phyloP scores from a whole-genome alignment of 768 basidiomycete genomes.

The Polyporus arcularius region DNA sequence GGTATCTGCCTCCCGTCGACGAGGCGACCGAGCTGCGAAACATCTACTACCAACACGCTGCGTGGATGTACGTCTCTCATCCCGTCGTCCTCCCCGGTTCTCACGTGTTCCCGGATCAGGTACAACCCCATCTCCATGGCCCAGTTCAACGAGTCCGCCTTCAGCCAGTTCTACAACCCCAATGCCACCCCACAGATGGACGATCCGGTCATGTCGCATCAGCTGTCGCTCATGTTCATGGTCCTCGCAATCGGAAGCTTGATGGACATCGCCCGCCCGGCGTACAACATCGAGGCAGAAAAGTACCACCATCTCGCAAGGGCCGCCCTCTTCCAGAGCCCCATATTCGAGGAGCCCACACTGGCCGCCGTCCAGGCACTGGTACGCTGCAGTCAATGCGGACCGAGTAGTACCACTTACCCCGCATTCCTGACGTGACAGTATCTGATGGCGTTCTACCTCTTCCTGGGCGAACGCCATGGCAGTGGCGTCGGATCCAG shows the following conservation, averaged over 20 bases:
- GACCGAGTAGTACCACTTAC: background rate
- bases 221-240: conserved; percentile 61
- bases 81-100: background rate
- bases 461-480: conserved; percentile 45
- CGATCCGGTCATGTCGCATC: conserved; percentile 48
- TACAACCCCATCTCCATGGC: conserved; percentile 62
- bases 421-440: conserved; percentile 33
- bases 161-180: conserved; percentile 53
- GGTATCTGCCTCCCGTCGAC: conserved; percentile 67
- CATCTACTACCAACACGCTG: conserved; percentile 64
- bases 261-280: conserved; percentile 56
- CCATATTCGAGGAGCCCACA: conserved; percentile 66
- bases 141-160: conserved; percentile 56
- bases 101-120: conserved; percentile 37
- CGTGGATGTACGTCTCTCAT: conserved; percentile 58
- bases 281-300: conserved; percentile 58
- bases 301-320: conserved; percentile 62
- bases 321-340: conserved; percentile 61
- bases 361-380: conserved; percentile 64
- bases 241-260: conserved; percentile 65
- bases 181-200: conserved; percentile 44
- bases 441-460: conserved; percentile 57
- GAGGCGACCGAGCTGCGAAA: conserved; percentile 62
- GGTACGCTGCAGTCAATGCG: conserved; percentile 44
- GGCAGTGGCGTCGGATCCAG: conserved; percentile 54